Percentiles rank a stretch among this genome's conserved stretches.
These are phyloP conservation scores for Coemansia furcata DNA, from an alignment of 192 early-diverging fungal species.

Conservation along the genomic window DNA sequence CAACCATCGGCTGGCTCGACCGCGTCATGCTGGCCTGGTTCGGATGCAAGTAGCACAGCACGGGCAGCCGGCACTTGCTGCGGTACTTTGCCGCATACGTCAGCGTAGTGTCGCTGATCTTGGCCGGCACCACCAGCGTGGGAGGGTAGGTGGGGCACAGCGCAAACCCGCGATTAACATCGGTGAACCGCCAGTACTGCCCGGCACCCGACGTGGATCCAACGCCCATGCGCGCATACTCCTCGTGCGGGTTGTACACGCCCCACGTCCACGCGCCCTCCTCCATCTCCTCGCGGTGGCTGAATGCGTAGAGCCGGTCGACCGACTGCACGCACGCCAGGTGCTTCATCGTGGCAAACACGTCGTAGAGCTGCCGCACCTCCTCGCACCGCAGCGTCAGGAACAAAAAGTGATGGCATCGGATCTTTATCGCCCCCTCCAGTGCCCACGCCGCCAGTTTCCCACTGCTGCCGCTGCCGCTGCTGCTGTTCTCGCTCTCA, in stretches of 20 bases:
- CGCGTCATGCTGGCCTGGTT: conserved; percentile 89
- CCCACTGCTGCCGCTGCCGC: not conserved
- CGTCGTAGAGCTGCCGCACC: conserved; percentile 69
- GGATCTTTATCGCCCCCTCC: conserved; percentile 55
- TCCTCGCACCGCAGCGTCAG: conserved; percentile 65
- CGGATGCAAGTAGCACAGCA: conserved; percentile 83
- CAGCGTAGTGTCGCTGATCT: conserved; percentile 87
- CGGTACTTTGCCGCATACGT: conserved; percentile 86
- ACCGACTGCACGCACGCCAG: conserved; percentile 74
- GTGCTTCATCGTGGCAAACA: conserved; percentile 76
- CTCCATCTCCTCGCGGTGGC: conserved; percentile 50
- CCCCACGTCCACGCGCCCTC: conserved; percentile 58
- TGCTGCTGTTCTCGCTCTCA: not conserved
- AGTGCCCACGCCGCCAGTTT: conserved; percentile 27
- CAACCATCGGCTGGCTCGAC: conserved; percentile 93
- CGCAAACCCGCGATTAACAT: conserved; percentile 75
- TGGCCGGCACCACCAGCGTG: conserved; percentile 74
- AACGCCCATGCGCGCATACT: conserved; percentile 87
- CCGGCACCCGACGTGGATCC: conserved; percentile 30
- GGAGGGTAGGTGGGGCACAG: conserved; percentile 89
- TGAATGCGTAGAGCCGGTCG: conserved; percentile 78
- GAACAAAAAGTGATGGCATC: conserved; percentile 81
- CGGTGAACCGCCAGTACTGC: conserved; percentile 76
- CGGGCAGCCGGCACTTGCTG: conserved; percentile 88
- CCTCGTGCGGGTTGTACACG: conserved; percentile 69